Conservation (phyloP, 352 stramenopile species). For the Phytophthora citrophthora region DNA sequence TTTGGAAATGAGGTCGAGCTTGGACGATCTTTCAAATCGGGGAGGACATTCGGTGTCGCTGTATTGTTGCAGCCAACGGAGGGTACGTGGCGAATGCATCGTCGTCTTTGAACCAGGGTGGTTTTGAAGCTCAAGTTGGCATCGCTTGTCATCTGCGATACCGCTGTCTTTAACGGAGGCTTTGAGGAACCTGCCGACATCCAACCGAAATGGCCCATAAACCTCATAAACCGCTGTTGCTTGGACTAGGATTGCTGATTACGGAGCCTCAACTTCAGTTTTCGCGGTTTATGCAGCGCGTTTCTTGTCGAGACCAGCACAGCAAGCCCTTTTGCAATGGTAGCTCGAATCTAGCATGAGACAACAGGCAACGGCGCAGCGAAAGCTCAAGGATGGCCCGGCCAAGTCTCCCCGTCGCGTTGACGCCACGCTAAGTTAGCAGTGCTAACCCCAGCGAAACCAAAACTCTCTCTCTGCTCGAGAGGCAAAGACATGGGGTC, state of each 20-base stretch:
- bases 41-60: neutral
- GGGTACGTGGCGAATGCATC: slow-evolving; percentile 6
- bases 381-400: neutral
- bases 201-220: neutral
- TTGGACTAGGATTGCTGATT: slow-evolving; percentile 18
- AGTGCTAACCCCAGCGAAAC: neutral
- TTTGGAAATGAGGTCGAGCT: neutral
- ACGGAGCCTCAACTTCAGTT: slow-evolving; percentile 31
- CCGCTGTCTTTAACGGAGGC: neutral
- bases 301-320: slow-evolving; percentile 12
- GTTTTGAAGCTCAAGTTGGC: slow-evolving; percentile 27
- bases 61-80: slow-evolving; percentile 3
- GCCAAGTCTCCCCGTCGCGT: neutral
- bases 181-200: neutral
- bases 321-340: too few relatives aligned
- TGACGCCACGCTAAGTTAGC: neutral
- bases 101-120: slow-evolving; percentile 23
- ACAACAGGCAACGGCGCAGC: slow-evolving; percentile 4
- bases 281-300: slow-evolving; percentile 26
- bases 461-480: slow-evolving; percentile 3
- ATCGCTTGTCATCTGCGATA: slow-evolving; percentile 23
- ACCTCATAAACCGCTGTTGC: neutral
- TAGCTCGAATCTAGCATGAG: neutral
- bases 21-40: slow-evolving; percentile 24
- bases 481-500: slow-evolving; percentile 4